Percentiles rank a stretch among this genome's conserved stretches.
Conservation (phyloP, 495 filamentous ascomycete species). For the Aspergillus coremiiformis region DNA sequence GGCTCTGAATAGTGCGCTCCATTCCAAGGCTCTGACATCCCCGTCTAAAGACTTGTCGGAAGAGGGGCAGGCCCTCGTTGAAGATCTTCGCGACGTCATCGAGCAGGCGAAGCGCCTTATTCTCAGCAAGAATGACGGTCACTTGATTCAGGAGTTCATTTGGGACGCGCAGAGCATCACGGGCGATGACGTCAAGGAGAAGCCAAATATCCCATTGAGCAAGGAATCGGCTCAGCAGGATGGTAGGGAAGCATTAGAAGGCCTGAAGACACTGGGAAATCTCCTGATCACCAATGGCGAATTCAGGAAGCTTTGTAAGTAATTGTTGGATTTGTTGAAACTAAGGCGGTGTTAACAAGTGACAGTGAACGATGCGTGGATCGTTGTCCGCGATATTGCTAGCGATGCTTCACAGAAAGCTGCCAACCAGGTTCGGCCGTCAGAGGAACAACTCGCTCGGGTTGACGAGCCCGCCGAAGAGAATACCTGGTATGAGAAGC, state of each 20-base stretch:
- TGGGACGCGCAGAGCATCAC: conserved; percentile 76
- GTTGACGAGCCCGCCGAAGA: conserved; percentile 80
- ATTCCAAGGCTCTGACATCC: conserved; percentile 53
- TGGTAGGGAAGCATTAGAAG: conserved; percentile 70
- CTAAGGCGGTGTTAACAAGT: conserved; percentile 18
- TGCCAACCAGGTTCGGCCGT: conserved; percentile 70
- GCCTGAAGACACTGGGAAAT: conserved; percentile 81
- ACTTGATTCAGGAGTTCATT: conserved; percentile 92
- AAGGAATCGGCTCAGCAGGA: conserved; percentile 74
- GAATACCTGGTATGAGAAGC: conserved; percentile 89
- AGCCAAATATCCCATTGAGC: conserved; percentile 58
- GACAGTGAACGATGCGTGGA: conserved; percentile 75
- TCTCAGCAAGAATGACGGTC: conserved; percentile 92
- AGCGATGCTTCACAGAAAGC: conserved; percentile 81
- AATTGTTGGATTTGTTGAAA: neutral
- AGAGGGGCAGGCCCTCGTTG: conserved; percentile 71
- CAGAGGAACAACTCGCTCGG: conserved; percentile 65
- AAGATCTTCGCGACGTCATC: conserved; percentile 74
- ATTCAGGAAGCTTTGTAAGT: conserved; percentile 87
- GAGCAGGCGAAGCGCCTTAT: conserved; percentile 80
- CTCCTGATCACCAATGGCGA: conserved; percentile 93
- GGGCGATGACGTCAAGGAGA: conserved; percentile 46
- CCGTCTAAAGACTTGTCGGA: conserved; percentile 74
- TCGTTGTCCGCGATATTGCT: conserved; percentile 80
- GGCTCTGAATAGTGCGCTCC: conserved; percentile 76